These are phyloP conservation scores for Brettanomyces custersianus DNA, from an alignment of 805 yeast genomes.

Conservation along the genomic window DNA sequence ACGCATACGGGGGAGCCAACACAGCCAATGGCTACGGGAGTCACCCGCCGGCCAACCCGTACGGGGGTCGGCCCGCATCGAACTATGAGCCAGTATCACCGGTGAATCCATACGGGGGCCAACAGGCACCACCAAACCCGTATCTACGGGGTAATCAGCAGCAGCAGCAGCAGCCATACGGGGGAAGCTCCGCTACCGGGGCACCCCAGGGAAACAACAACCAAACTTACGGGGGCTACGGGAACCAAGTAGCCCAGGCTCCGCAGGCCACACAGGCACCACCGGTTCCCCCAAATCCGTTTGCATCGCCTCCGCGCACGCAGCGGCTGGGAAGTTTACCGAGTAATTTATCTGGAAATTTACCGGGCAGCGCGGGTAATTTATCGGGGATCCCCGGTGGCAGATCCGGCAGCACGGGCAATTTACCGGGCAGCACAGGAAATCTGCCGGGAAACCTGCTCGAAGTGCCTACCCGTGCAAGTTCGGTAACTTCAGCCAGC, in stretches of 20 bases:
- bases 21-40: not conserved
- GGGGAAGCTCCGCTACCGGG: not conserved
- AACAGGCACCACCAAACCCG: constrained; percentile 3
- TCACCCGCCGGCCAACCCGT: too few relatives aligned
- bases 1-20: too few relatives aligned
- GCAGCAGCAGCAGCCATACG: not conserved
- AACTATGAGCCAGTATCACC: constrained; percentile 2
- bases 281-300: not conserved
- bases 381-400: too few relatives aligned
- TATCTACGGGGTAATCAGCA: constrained; percentile 2
- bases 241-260: not conserved
- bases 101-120: not conserved
- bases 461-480: not conserved
- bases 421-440: not conserved
- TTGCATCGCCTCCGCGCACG: too few relatives aligned
- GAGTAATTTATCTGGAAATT: too few relatives aligned
- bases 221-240: too few relatives aligned
- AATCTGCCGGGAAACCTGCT: not conserved
- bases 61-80: too few relatives aligned
- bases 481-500: not conserved
- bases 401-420: not conserved
- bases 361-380: too few relatives aligned
- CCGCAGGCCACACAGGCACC: constrained; percentile 2
- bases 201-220: constrained; percentile 1
- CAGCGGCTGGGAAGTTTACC: too few relatives aligned